Evolutionary conservation across 2,329 filamentous ascomycete species (phyloP), one percentile per base, ranked within the genome.

Genomic region (Catunica adiposa): DNA sequence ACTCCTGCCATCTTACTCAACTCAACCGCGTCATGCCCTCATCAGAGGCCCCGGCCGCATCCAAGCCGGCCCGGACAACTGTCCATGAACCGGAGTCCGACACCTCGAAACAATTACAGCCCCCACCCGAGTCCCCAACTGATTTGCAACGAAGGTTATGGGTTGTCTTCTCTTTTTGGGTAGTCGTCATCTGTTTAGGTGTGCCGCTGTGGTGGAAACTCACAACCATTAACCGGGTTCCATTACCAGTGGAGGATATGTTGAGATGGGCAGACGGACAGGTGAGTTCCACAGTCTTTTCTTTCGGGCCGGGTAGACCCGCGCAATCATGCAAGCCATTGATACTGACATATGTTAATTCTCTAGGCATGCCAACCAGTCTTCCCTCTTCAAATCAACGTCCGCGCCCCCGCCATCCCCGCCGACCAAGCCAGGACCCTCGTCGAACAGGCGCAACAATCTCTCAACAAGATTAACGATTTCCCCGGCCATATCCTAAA

Each of bases 191-290:
- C 5, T 77, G 84, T 29, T 70, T 98, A 4, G 92, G 92, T 2
- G 68, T 98, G 61, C 92, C 92, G 57, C 83, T 94, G 77, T 98
- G 92, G 92, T 94, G 88, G 82, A 82, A 82, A 67, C 97, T 92
- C 0, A 98, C 92, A 3, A 84, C 86, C 0, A 94, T 97, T 56
- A 89, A 94, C 67, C 80, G 92, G 56, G 89, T 90, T 11, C 77
- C 82, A 47, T 71, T 98, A 62, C 92, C 92, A 3, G 68, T 96
- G 61, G 77, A 84, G 64, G 78, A 82, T 55, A 98, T 98, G 92
- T 78, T 85, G 62, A 78, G 84, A 59, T 97, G 92, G 90, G 86
- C 88, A 8, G 86, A 94, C 64, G 89, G 89, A 61, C 87, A 85
- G 76, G 89, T 94, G 68, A 59, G 70, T 57, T 26, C 42, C 25